phyloP scores from a whole-genome alignment of 73 alveolate genomes.

The Effrenium voratum region DNA sequence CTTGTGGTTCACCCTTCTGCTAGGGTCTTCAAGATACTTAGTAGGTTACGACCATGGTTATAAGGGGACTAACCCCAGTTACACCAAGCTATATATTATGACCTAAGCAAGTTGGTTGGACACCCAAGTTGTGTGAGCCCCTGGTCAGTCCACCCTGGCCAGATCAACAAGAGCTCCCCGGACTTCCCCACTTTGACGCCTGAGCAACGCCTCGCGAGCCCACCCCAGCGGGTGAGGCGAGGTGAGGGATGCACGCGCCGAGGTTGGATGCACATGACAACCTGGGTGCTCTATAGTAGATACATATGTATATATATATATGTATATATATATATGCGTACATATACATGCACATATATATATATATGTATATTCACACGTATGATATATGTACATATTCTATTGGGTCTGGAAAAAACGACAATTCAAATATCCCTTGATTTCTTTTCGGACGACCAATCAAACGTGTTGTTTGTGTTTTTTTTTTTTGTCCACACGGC shows the following conservation, averaged over 20 bases:
- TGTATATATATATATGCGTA: neutral
- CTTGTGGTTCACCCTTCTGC: no score
- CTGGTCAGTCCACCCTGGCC: neutral
- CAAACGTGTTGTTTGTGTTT: no score
- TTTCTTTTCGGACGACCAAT: no score
- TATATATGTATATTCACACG: neutral
- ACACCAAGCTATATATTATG: no score
- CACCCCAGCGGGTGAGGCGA: slow-evolving; percentile 35
- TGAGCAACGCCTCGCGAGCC: slow-evolving; percentile 31
- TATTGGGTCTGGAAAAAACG: neutral
- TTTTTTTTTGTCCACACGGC: no score
- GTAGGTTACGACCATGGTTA: no score
- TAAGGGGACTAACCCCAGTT: no score
- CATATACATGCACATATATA: neutral
- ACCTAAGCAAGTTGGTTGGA: no score
- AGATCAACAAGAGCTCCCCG: slow-evolving; percentile 54
- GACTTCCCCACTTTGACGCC: slow-evolving; percentile 63
- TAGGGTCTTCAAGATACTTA: no score
- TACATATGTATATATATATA: neutral
- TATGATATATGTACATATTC: neutral
- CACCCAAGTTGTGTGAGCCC: no score
- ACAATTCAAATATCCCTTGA: neutral
- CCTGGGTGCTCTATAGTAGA: neutral
- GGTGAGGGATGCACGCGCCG: neutral
- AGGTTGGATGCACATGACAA: neutral